Conservation (phyloP, 2,329 filamentous ascomycete species). For the Cladosporium austrohemisphaericum region DNA sequence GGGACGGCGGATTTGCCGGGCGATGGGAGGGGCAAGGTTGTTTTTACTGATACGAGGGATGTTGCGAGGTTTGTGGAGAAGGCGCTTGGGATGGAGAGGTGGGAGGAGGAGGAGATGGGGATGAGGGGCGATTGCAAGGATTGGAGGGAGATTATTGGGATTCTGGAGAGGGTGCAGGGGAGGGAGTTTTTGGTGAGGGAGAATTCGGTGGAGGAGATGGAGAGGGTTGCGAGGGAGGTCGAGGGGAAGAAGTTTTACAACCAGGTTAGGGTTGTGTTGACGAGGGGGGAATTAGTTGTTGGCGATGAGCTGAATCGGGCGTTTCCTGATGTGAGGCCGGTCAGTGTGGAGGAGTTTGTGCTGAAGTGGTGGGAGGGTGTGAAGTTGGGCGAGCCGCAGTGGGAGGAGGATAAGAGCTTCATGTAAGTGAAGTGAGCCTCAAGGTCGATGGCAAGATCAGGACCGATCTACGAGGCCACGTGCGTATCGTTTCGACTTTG, state of each 20-base stretch:
- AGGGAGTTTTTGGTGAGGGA: constrained; percentile 28
- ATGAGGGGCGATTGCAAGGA: constrained; percentile 29
- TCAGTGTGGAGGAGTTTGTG: constrained; percentile 25
- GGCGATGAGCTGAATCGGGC: constrained; percentile 26
- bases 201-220: constrained; percentile 24
- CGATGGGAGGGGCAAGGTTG: constrained; percentile 42
- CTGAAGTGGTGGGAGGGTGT: constrained; percentile 31
- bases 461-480: too few species aligned
- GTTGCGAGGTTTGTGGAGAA: constrained; percentile 46
- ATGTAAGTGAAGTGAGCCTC: too few species aligned
- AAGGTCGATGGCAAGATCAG: too few species aligned
- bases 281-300: constrained; percentile 24
- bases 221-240: constrained; percentile 17
- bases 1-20: constrained; percentile 49
- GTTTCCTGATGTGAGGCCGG: constrained; percentile 28
- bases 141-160: constrained; percentile 25
- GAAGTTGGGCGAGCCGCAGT: constrained; percentile 23
- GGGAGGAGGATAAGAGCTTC: constrained; percentile 22
- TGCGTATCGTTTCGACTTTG: too few species aligned
- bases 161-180: constrained; percentile 27
- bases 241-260: constrained; percentile 29
- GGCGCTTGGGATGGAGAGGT: constrained; percentile 35
- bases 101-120: constrained; percentile 40
- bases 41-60: constrained; percentile 50
- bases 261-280: constrained; percentile 25